phyloP scores from a whole-genome alignment of 2,329 filamentous ascomycete species.

The Fonsecaea monophora region DNA sequence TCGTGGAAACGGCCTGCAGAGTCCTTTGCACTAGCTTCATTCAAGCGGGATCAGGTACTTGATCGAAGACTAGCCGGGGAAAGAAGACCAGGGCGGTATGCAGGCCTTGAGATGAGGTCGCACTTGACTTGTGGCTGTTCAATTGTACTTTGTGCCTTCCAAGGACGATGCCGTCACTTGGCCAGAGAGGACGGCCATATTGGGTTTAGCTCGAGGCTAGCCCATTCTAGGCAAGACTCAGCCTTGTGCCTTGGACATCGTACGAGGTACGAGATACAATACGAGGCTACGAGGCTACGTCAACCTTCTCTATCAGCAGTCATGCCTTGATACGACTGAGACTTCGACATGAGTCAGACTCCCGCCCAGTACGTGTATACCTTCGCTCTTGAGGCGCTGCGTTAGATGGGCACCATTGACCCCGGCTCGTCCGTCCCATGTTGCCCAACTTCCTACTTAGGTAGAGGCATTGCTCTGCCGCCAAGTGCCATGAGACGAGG shows the following conservation, averaged over 20 bases:
- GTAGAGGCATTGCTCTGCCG: neutral
- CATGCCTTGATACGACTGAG: too few species aligned
- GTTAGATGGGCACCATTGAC: neutral
- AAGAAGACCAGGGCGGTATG: neutral
- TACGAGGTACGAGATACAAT: too few species aligned
- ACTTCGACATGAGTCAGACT: too few species aligned
- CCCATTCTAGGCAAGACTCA: neutral
- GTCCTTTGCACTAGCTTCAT: neutral
- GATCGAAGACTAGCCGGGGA: neutral
- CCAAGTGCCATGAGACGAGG: too few species aligned
- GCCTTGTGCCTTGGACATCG: neutral
- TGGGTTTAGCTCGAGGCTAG: neutral
- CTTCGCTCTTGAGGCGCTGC: neutral
- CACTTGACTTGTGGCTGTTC: neutral
- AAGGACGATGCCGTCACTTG: constrained; percentile 4
- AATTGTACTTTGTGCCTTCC: neutral
- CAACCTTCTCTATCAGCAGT: neutral
- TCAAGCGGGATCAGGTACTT: neutral
- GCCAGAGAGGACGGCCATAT: neutral
- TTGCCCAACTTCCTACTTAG: neutral
- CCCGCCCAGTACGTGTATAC: too few species aligned
- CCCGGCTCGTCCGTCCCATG: neutral
- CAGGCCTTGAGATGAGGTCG: neutral
- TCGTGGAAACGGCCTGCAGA: neutral
- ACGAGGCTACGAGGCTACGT: too few species aligned